Evolutionary conservation across 805 yeast genomes (phyloP).

Genomic region (Yarrowia sp.): DNA sequence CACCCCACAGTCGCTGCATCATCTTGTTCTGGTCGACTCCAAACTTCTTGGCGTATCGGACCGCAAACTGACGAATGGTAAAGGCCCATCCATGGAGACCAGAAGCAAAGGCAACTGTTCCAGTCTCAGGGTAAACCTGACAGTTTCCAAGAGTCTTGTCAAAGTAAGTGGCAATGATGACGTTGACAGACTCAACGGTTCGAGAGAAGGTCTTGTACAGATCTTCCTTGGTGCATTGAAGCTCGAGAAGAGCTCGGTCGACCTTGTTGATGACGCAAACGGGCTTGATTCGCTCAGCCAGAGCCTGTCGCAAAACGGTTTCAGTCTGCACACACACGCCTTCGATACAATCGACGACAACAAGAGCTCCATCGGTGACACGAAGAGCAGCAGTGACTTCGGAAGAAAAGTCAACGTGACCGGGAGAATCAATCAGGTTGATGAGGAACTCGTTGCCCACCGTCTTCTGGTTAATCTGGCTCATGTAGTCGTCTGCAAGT

Average conservation of each 20-base stretch:
- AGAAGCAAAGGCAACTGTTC: constrained; percentile 99
- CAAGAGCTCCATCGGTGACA: constrained; percentile 99
- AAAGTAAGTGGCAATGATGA: constrained; percentile 90
- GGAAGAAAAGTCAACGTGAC: constrained; percentile 99
- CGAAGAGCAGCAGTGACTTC: constrained; percentile 99
- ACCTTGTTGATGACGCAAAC: constrained; percentile 98
- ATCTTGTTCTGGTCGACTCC: constrained; percentile 97
- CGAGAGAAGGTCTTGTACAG: constrained; percentile 96
- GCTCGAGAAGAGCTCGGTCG: constrained; percentile 98
- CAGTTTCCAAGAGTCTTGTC: constrained; percentile 90
- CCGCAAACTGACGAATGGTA: constrained; percentile 97
- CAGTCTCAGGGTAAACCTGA: constrained; percentile 97
- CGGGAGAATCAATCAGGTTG: constrained; percentile 99
- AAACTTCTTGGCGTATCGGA: constrained; percentile 97
- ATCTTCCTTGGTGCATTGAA: constrained; percentile 98
- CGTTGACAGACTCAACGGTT: constrained; percentile 99
- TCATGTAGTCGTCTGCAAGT: constrained; percentile 78
- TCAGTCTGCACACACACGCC: constrained; percentile 99
- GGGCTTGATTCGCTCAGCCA: constrained; percentile 99
- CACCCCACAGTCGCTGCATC: constrained; percentile 99
- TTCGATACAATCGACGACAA: constrained; percentile 98
- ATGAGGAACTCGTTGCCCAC: constrained; percentile 94
- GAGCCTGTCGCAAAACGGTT: constrained; percentile 97
- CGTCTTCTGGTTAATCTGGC: constrained; percentile 84
- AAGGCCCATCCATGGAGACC: constrained; percentile 99